Conservation (phyloP, 768 basidiomycete species). For the Rossbeevera mucosa region DNA sequence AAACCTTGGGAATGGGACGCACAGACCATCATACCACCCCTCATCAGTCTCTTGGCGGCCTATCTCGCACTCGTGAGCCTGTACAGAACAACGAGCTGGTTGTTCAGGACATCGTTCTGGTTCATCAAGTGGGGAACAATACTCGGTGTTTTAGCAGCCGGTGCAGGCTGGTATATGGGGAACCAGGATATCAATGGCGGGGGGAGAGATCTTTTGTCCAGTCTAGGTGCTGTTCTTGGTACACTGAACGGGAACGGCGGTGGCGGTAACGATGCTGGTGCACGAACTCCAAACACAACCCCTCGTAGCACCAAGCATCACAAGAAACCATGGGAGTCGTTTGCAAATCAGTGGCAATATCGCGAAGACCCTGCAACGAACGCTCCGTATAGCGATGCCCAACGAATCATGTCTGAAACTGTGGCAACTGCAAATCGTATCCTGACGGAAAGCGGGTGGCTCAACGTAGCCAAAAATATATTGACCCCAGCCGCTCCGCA, state of each 20-base stretch:
- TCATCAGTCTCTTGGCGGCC: conserved; percentile 66
- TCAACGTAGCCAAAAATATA: conserved; percentile 32
- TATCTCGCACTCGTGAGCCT: conserved; percentile 75
- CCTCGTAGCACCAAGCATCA: conserved; percentile 18
- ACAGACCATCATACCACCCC: conserved; percentile 65
- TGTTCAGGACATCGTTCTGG: conserved; percentile 61
- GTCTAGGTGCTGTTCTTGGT: conserved; percentile 39
- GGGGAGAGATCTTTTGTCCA: conserved; percentile 34
- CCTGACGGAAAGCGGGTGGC: conserved; percentile 36
- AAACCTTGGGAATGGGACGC: conserved; percentile 60
- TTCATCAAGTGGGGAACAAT: conserved; percentile 76
- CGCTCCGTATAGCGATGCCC: conserved; percentile 34
- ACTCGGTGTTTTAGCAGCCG: conserved; percentile 49
- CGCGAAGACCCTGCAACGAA: conserved; percentile 15
- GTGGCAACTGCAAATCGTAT: conserved; percentile 30
- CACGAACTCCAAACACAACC: conserved; percentile 17
- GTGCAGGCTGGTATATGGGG: conserved; percentile 51
- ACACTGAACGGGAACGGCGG: conserved; percentile 37
- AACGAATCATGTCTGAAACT: conserved; percentile 46
- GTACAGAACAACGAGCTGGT: conserved; percentile 76
- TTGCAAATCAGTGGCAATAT: conserved; percentile 58
- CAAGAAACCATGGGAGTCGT: conserved; percentile 64
- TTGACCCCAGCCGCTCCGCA: conserved; percentile 18
- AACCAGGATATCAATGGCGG: conserved; percentile 33
- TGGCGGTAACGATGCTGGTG: conserved; percentile 27